Base-by-base conservation (phyloP, 371 early-diverging fungal genomes). In the Mucor indicus region DNA sequence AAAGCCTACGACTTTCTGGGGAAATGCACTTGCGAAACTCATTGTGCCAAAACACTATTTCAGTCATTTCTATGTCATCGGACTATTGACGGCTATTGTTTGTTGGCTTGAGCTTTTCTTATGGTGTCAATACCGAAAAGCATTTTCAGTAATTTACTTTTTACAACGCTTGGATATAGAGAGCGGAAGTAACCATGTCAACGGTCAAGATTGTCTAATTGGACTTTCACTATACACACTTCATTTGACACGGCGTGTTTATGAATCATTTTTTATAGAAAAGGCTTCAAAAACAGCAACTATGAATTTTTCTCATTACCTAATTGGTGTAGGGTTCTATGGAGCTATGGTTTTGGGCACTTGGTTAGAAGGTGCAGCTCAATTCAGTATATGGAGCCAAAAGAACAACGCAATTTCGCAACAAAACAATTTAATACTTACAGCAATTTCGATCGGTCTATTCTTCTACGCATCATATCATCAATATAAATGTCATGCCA, bases 241-340 rank as follows among this genome's bases (percentile, higher is more conserved):
- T 3, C 89, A 91, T 33, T 56, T 83, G 0, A 9, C 60, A 2
- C 67, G 86, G 45, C 76, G 91, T 29, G 72, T 80, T 10, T 83
- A 83, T 46, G 91, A 91, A 58, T 72, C 75, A 4, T 63, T 79
- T 45, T 76, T 46, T 25, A 64, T 86, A 12, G 83, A 88, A 44
- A 59, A 60, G 30, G 81, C 85, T 1, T 75, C 79, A 0, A 48
- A 61, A 4, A 44, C 41, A 2, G 85, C 89, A 1, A 67, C 58
- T 19, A 86, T 91, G 76, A 85, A 90, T 61, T 24, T 83, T 4
- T 74, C 72, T 1, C 89, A 88, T 56, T 87, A 87, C 51, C 39
- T 80, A 0, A 53, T 77, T 3, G 92, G 90, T 2, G 49, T 90
- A 21, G 66, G 81, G 4, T 90, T 82, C 48, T 91, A 91, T 60